Base-by-base conservation (phyloP, 2,329 filamentous ascomycete genomes). In the Emmonsiellopsis sp. region DNA sequence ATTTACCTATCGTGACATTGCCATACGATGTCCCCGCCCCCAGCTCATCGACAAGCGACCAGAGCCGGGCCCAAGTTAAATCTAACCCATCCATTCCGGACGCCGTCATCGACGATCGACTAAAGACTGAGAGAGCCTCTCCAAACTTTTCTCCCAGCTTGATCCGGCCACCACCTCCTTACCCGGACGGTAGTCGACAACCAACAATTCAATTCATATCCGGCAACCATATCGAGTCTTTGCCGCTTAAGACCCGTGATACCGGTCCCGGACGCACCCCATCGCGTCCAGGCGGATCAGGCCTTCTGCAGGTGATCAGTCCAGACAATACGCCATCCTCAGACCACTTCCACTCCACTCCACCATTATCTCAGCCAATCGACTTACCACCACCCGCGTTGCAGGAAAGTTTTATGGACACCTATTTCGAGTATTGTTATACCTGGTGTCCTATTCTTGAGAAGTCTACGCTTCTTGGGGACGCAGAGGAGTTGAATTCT, bases 361-460 rank as follows among this genome's bases (percentile, higher is more conserved):
- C 37, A 9, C 16, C 34, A 11, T 15, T n/a, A n/a, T 13, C 26
- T 10, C 42, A 44, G 10, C 40, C 50, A 10, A 43, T 48, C 9
- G 54, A 48, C n/a, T 55, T 55, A 13, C 41, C 61, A 7, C 54
- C 54, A 20, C 43, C 53, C 13, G 58, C 55, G 50, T 62, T 74
- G 0, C 67, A 69, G 43, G 66, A 73, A 45, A 72, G 66, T 31
- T 75, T 73, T 53, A 63, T 65, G 3, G 72, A 74, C 35, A 74
- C 72, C 0, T 75, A 75, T 34, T 69, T 65, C 32, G 68, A 73
- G 48, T 73, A 72, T 53, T 72, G 69, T 50, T 73, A 73, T 42
- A 54, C 71, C 1, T 74, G 71, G 70, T 74, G 71, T 54, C 72
- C 72, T 1, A 67, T 74, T 0, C 60, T 74, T 1, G 69, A 74